Base-by-base conservation (phyloP, 1,139 yeast genomes). In the Pichia sp. region DNA sequence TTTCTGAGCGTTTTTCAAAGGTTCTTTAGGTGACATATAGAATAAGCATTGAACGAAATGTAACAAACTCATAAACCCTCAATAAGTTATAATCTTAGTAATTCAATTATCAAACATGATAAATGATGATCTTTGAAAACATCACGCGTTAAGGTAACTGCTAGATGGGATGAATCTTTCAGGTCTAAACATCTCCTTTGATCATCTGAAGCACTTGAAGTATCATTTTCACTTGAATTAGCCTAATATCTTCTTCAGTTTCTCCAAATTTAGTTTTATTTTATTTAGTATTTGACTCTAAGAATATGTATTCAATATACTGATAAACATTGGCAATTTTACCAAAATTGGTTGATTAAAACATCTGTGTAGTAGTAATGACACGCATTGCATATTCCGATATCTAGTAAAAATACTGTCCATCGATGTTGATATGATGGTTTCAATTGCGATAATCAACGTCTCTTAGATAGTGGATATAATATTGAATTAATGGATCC, bases 321-420 rank as follows among this genome's bases (percentile, higher is more conserved):
- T 95, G 5, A 82, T 61, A 58, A 85, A 85, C 95, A 85, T 85
- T 62, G 84, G 94, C 29, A 82, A 67, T 1, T 94, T 82, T 59
- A 85, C 95, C 37, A 85, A 64, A 4, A 82, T 87, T 0, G 95
- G 95, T 62, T 85, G 92, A 54, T 84, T 85, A 57, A 83, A 85
- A 49, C 67, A 63, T 37, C 70, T 2, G 78, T 73, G 37, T 67
- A 69, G 31, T 64, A 63, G 59, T 89, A 81, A 55, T 80, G 66
- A 25, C 62, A 84, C 83, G 64, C 89, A 82, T 57, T 82, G 89
- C 60, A 80, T 77, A 59, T 85, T 95, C 60, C 85, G 95, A 58
- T 66, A 80, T 61, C 86, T 86, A 40, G 92, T 82, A 54, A 83
- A 72, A 41, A 86, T 68, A 11, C 94, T 82, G 66, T 85, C 85